A percentile compares a stretch with the other conserved stretches of the same genome.
Conservation (phyloP, 352 stramenopile species). For the Phytophthora sp. region DNA sequence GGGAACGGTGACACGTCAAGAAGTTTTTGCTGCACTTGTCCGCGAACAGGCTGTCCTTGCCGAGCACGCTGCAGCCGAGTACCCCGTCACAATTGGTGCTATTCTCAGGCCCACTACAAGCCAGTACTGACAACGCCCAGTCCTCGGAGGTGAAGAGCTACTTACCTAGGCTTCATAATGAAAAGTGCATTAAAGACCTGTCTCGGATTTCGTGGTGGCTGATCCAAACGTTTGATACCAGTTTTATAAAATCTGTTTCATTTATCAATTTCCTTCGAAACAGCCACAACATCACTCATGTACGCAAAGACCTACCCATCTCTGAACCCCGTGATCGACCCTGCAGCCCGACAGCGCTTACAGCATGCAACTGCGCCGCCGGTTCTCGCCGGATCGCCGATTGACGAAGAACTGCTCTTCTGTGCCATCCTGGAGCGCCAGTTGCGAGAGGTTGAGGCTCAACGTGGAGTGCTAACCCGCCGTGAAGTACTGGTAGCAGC, state of each 20-base stretch:
- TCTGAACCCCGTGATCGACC: slow-evolving; percentile 15
- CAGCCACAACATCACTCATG: slow-evolving; percentile 8
- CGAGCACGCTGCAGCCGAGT: slow-evolving; percentile 12
- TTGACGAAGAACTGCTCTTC: slow-evolving; percentile 23
- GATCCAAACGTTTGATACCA: too few relatives aligned
- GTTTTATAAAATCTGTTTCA: slow-evolving; percentile 1
- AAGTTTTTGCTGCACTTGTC: slow-evolving; percentile 15
- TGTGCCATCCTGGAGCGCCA: slow-evolving; percentile 23
- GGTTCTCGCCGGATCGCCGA: slow-evolving; percentile 4
- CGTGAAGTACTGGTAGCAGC: slow-evolving; percentile 21
- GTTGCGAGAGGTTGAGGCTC: slow-evolving; percentile 23
- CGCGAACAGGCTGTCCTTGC: slow-evolving; percentile 8
- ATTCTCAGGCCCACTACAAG: not conserved
- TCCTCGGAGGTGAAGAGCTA: too few relatives aligned
- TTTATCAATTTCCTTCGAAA: slow-evolving; percentile 6
- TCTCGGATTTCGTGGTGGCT: not conserved
- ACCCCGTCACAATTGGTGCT: slow-evolving; percentile 6
- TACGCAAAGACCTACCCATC: slow-evolving; percentile 30
- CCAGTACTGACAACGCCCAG: not conserved
- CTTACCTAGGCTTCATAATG: too few relatives aligned
- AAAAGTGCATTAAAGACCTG: not conserved
- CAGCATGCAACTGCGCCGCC: slow-evolving; percentile 15
- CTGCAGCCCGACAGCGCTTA: slow-evolving; percentile 19
- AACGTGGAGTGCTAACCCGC: slow-evolving; percentile 16
- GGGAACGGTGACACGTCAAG: slow-evolving; percentile 3